Evolutionary conservation across 2,329 filamentous ascomycete species (phyloP), one percentile per base, ranked within the genome.

Genomic region (Hypoxylon sp.): DNA sequence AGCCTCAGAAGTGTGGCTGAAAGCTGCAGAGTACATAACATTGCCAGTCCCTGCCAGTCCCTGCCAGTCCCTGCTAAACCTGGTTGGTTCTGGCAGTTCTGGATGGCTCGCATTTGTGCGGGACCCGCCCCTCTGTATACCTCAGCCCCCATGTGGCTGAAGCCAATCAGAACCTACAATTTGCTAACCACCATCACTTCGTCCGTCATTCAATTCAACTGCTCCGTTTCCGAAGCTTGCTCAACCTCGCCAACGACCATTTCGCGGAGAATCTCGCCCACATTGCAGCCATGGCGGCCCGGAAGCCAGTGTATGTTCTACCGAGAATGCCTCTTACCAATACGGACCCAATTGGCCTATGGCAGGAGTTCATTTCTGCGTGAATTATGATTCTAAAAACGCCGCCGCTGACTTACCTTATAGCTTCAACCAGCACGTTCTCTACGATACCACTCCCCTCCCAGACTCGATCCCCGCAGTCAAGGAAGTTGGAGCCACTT

Each of bases 361-460:
- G 6, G 7, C 59, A n/a, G 2, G 8, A 10, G n/a, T 13, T 48
- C 49, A 13, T 11, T 33, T 14, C 22, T 48, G 50, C 62, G 54
- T 30, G 20, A 51, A 62, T 55, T 37, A 35, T 35, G 20, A 3
- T 30, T 17, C 50, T 31, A 25, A 33, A 33, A 48, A 54, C 37
- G 10, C 20, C 42, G 62, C 69, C 67, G 72, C 80, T 77, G 71
- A 79, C 73, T 51, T 50, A 61, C 51, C 62, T 70, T 72, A 74
- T 80, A 98, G 96, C 82, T 98, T 98, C 91, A 94, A 94, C 85
- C 93, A 97, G 85, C 87, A 94, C 81, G 88, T 92, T 85, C 92
- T 98, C 84, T 89, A 96, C 86, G 96, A 99, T 88, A 96, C 93
- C 79, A 97, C 96, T 75, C 95, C 96, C 78, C 92, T 99, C 79